Base-by-base conservation (phyloP, 805 yeast genomes). In the Wickerhamiella shivajii region DNA sequence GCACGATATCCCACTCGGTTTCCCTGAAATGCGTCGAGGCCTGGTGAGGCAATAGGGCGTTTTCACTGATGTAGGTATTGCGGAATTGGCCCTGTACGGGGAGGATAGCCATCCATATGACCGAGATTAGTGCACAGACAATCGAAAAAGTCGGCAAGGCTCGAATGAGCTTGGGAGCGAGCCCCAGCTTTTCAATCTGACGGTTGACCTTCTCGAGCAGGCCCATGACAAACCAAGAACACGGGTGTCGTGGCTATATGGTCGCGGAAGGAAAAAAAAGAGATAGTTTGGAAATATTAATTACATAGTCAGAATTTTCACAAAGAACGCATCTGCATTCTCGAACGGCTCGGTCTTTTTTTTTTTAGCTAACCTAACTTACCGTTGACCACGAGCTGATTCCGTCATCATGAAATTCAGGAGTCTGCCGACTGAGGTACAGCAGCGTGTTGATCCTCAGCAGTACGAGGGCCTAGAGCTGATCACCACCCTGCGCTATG, bases 1-100 rank as follows among this genome's bases (percentile, higher is more conserved):
- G 63, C 20, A 83, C 69, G 36, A 78, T 61, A 47, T 85, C 81
- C 96, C 97, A 90, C 52, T 90, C 97, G 25, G 83, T 71, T 49
- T 87, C 97, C 36, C 96, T 66, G 53, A 80, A 90, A 51, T 83
- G 84, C 16, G 92, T 74, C 45, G 76, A 75, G 2, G 90, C 97
- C 53, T 90, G 97, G 0, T 93, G 85, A 6, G 99, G 96, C 80
- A 90, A 74, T 52, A 90, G 61, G 20, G 99, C 99, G 56, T 90
- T 90, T 51, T 90, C 99, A 6, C 93, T 77, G 9, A 85, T 77
- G 53, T 90, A 90, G 2, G 95, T 83, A 41, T 64, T 57, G 36
- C 96, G 63, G 52, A 61, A 81, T 49, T 80, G 81, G 14, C 95
- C 97, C 12, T 77, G 77, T 44, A 72, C 41, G 0, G 97, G 95